Evolutionary conservation across 1,284 basidiomycete genomes (phyloP), one percentile per base, ranked within the genome.

Genomic region (Cryptococcus amylolentus): DNA sequence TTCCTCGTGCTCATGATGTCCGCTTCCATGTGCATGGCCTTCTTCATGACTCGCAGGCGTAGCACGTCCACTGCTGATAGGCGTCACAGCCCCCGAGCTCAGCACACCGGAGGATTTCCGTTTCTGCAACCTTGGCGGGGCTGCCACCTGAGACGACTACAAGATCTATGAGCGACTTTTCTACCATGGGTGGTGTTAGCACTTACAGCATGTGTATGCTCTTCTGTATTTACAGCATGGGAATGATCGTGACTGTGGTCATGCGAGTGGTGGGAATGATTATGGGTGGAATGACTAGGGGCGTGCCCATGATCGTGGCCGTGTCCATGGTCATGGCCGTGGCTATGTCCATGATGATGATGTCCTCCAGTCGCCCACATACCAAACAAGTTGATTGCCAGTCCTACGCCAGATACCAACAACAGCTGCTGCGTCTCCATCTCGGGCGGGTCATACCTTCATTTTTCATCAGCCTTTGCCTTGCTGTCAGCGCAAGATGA

Each of bases 281-380:
- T 39, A 41, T 58, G 51, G 16, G 23, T 65, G 31, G 31, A 23
- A 44, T 56, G 48, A 14, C 18, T 26, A 40, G 54, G 52, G 1
- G 60, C 56, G 43, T 71, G 64, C 5, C 28, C 51, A 49, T 66
- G 66, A 18, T 51, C 57, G 18, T 68, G 60, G 13, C 61, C 59
- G 51, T 67, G 67, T 14, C 55, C 66, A 55, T 68, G 67, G 16
- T 52, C 55, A 78, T 91, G 89, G 9, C 69, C 63, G 52, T 71
- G 71, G 13, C 68, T 56, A 78, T 91, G 89, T 0, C 77, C 76
- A 54, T 78, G 77, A 75, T 92, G 89, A 72, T 91, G 89, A 76
- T 93, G 91, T 2, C 91, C 91, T 7, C 96, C 96, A 81, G 96
- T 99, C 0, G 96, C 96, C 77, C 94, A 93, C 94, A 99, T 97